Conservation (phyloP, 1,284 basidiomycete genomes). For the Marasmius tenuissimus region DNA sequence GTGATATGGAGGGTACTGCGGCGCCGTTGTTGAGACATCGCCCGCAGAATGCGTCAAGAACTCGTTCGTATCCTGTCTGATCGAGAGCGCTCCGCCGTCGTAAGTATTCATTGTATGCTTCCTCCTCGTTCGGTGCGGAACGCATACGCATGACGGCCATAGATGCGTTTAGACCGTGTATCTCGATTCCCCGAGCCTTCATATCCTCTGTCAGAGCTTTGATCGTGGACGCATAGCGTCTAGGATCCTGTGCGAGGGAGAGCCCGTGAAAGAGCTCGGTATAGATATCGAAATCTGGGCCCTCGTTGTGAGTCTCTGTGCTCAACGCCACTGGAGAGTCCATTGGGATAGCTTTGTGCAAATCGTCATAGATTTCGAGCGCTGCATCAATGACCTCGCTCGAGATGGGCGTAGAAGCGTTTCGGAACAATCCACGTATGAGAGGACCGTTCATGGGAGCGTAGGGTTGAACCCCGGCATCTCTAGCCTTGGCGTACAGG, state of each 20-base stretch:
- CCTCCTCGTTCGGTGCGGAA: constrained; percentile 46
- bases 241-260: constrained; percentile 38
- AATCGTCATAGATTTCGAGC: constrained; percentile 42
- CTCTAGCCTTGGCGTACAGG: constrained; percentile 46
- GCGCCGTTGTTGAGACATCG: constrained; percentile 45
- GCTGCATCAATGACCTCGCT: constrained; percentile 48
- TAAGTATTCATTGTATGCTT: constrained; percentile 66
- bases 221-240: constrained; percentile 48
- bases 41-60: constrained; percentile 64
- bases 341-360: background rate
- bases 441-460: constrained; percentile 51
- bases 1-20: constrained; percentile 52
- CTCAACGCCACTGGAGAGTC: background rate
- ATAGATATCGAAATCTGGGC: constrained; percentile 52
- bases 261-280: constrained; percentile 57
- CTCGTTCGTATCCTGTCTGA: constrained; percentile 54
- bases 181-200: constrained; percentile 35
- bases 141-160: constrained; percentile 64
- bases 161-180: constrained; percentile 43
- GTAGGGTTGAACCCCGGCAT: constrained; percentile 43
- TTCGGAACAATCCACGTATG: constrained; percentile 47
- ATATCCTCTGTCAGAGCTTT: constrained; percentile 60
- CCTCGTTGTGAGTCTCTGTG: constrained; percentile 12
- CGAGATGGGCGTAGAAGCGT: constrained; percentile 31
- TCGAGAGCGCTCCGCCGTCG: constrained; percentile 45